Percentiles rank a stretch among this genome's conserved stretches.
Evolutionary conservation across 2,329 filamentous ascomycete species (phyloP).

Genomic region (Colletotrichum sidae): DNA sequence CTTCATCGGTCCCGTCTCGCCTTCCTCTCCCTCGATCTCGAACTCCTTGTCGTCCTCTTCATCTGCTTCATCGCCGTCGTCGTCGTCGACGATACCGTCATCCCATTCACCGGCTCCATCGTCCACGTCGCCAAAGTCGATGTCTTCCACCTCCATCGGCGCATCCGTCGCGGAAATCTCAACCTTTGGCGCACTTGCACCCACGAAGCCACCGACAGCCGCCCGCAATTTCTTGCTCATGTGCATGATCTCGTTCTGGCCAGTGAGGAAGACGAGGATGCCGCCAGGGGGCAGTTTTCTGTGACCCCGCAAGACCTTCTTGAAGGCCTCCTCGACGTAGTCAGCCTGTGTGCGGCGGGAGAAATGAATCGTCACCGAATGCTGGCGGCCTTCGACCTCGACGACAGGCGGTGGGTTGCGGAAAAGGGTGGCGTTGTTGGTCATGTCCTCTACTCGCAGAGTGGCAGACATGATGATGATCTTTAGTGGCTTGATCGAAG

Average conservation of each 20-base stretch:
- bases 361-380: constrained; percentile 91
- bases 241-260: constrained; percentile 88
- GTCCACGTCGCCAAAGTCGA: constrained; percentile 80
- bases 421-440: constrained; percentile 85
- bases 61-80: constrained; percentile 64
- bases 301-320: constrained; percentile 88
- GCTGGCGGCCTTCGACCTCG: constrained; percentile 91
- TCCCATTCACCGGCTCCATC: constrained; percentile 73
- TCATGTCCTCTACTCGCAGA: constrained; percentile 89
- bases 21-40: constrained; percentile 74
- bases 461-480: constrained; percentile 99
- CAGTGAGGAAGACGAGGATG: constrained; percentile 94
- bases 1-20: constrained; percentile 67
- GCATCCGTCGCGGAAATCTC: constrained; percentile 81
- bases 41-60: constrained; percentile 73
- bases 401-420: constrained; percentile 82
- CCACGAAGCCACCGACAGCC: constrained; percentile 69
- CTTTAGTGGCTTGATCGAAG: constrained; percentile 82
- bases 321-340: constrained; percentile 90
- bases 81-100: constrained; percentile 68
- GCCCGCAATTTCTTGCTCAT: constrained; percentile 84
- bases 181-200: constrained; percentile 73
- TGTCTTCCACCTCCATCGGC: constrained; percentile 85
- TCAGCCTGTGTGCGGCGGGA: constrained; percentile 84
- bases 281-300: constrained; percentile 89